Percentiles rank a stretch among this genome's conserved stretches.
phyloP scores from a whole-genome alignment of 2,329 filamentous ascomycete genomes.

The Cercospora sojina region DNA sequence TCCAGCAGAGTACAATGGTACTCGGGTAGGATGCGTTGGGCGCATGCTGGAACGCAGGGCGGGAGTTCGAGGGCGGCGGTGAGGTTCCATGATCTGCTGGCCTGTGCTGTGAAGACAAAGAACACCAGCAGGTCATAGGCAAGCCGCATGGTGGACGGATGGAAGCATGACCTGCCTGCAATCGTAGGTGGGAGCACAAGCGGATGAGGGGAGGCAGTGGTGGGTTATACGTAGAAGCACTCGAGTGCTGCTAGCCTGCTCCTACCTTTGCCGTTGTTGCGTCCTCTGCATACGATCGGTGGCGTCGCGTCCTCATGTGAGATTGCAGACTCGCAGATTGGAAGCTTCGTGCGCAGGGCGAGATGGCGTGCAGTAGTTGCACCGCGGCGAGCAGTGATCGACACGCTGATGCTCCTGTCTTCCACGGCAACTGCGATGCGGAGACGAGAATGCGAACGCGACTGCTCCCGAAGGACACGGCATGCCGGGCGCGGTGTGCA shows the following conservation, averaged over 20 bases:
- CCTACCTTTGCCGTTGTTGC: not conserved
- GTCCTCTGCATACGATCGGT: not conserved
- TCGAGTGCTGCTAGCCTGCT: not conserved
- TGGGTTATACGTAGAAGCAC: not conserved
- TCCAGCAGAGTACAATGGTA: slow-evolving; percentile 3
- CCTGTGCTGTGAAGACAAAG: not conserved
- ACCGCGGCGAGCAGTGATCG: not conserved
- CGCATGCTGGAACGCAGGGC: not conserved
- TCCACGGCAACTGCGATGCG: not conserved
- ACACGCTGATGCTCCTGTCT: not conserved
- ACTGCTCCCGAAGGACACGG: not conserved
- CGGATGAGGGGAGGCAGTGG: not conserved
- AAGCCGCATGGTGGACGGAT: not conserved
- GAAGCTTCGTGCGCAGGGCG: not conserved
- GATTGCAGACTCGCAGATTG: not conserved
- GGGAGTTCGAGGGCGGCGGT: slow-evolving; percentile 7
- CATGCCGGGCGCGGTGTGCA: not conserved
- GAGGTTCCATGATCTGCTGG: not conserved
- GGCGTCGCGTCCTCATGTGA: not conserved
- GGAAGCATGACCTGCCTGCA: not conserved
- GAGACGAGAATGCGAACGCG: not conserved
- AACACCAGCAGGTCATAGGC: not conserved
- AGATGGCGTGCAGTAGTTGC: not conserved
- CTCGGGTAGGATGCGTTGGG: not conserved
- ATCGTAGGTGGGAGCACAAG: not conserved